Conservation (phyloP, 2,329 filamentous ascomycete species). For the Alternaria panax region DNA sequence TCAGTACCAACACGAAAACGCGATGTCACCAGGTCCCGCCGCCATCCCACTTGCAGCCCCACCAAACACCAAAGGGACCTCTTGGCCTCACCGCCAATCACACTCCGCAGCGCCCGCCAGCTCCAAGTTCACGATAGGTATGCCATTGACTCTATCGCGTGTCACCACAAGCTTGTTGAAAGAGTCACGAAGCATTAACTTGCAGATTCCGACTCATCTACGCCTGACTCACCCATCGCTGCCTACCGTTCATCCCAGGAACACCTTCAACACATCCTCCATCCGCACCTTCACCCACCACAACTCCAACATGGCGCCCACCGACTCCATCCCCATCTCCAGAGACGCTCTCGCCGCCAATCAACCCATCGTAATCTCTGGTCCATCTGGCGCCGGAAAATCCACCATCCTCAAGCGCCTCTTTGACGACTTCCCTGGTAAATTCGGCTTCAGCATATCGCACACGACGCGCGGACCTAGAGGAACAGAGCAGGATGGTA, state of each 20-base stretch:
- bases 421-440: slow-evolving; percentile 69
- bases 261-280: slow-evolving; percentile 3
- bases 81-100: slow-evolving; percentile 44
- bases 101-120: slow-evolving; percentile 22
- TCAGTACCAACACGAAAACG: slow-evolving; percentile 42
- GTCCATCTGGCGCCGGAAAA: slow-evolving; percentile 82
- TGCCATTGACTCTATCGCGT: slow-evolving; percentile 37
- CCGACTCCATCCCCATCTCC: slow-evolving; percentile 23
- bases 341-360: slow-evolving; percentile 29
- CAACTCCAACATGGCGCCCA: slow-evolving; percentile 35
- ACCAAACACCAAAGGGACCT: slow-evolving; percentile 22
- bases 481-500: slow-evolving; percentile 75
- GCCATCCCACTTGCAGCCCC: slow-evolving; percentile 35
- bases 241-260: slow-evolving; percentile 8
- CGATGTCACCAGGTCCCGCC: slow-evolving; percentile 34
- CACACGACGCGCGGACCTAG: slow-evolving; percentile 85
- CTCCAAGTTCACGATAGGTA: slow-evolving; percentile 17
- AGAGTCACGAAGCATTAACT: slow-evolving; percentile 10
- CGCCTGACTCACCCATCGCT: slow-evolving; percentile 5
- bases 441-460: slow-evolving; percentile 67
- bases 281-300: slow-evolving; percentile 16
- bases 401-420: slow-evolving; percentile 79
- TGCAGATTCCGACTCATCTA: slow-evolving; percentile 4
- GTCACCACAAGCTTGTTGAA: slow-evolving; percentile 16
- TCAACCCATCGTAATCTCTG: slow-evolving; percentile 76